These are phyloP conservation scores for Hypomontagnella monticulosa DNA, from an alignment of 495 filamentous ascomycete species.

Conservation along the genomic window DNA sequence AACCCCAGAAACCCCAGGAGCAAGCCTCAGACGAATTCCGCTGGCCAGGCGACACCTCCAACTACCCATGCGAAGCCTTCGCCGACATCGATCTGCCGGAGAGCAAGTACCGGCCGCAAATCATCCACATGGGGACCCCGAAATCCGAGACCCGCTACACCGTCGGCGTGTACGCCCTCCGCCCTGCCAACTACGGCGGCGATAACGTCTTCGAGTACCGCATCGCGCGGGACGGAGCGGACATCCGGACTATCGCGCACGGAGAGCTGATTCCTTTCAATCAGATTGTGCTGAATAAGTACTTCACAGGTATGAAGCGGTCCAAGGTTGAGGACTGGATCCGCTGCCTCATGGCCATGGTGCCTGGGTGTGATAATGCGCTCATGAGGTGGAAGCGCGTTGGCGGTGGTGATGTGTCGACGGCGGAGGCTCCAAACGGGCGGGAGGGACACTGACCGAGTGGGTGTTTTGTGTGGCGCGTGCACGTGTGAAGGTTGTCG, in stretches of 20 bases:
- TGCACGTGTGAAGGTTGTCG: no score
- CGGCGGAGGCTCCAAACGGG: no score
- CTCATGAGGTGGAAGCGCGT: constrained; percentile 16
- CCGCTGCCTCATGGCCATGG: constrained; percentile 12
- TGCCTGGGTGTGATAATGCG: constrained; percentile 19
- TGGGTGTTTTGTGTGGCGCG: no score
- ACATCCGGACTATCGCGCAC: no score
- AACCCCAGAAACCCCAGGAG: background rate
- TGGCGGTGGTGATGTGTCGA: no score
- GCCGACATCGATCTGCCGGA: background rate
- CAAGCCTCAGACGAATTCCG: background rate
- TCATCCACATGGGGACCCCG: constrained; percentile 19
- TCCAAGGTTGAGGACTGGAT: background rate
- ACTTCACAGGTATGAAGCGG: constrained; percentile 25
- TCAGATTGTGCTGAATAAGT: background rate
- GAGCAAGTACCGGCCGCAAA: constrained; percentile 21
- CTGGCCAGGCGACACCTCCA: constrained; percentile 12
- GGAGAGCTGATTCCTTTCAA: no score
- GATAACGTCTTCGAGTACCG: constrained; percentile 24
- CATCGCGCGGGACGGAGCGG: background rate
- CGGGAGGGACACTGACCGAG: no score
- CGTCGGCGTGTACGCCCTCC: constrained; percentile 20
- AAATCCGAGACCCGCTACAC: background rate
- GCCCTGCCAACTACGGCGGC: no score
- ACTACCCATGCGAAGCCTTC: constrained; percentile 2